Evolutionary conservation across 176 grass and related monocot species (phyloP).

Genomic region (Carex scoparia): DNA sequence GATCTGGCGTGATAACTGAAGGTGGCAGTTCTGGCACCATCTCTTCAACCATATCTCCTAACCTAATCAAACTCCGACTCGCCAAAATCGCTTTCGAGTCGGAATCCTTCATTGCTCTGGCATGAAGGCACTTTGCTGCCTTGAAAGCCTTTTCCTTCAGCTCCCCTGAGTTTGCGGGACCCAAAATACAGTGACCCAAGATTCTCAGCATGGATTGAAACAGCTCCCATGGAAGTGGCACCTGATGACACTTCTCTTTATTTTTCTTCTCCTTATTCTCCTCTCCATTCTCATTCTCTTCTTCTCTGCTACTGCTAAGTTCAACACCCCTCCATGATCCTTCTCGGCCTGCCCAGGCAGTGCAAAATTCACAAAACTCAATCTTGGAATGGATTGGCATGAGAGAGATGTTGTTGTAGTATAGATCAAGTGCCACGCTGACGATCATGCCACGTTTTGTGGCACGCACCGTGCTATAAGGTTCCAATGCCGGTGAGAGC

Average conservation of each 20-base stretch:
- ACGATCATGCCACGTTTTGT: conserved; percentile 59
- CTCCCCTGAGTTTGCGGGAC: conserved; percentile 33
- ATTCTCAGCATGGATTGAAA: conserved; percentile 60
- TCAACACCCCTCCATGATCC: background rate
- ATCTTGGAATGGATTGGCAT: conserved; percentile 70
- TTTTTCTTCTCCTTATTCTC: background rate
- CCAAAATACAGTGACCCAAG: conserved; percentile 64
- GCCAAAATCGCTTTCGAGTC: conserved; percentile 46
- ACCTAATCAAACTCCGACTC: conserved; percentile 51
- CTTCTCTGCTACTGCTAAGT: background rate
- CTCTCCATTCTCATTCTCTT: background rate
- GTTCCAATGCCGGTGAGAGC: conserved; percentile 54
- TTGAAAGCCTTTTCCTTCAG: conserved; percentile 39
- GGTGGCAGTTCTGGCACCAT: conserved; percentile 46
- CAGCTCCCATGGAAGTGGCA: conserved; percentile 81
- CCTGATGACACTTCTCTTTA: conserved; percentile 19
- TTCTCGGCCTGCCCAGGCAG: conserved; percentile 44
- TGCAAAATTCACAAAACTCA: conserved; percentile 68
- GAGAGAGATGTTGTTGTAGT: conserved; percentile 51
- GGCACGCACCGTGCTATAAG: conserved; percentile 54
- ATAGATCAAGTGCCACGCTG: conserved; percentile 63
- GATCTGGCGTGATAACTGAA: conserved; percentile 35
- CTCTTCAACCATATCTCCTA: conserved; percentile 51
- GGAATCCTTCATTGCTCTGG: conserved; percentile 48
- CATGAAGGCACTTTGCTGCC: conserved; percentile 46